Conservation (phyloP, 2,329 filamentous ascomycete genomes). For the Aspergillus versicolor region DNA sequence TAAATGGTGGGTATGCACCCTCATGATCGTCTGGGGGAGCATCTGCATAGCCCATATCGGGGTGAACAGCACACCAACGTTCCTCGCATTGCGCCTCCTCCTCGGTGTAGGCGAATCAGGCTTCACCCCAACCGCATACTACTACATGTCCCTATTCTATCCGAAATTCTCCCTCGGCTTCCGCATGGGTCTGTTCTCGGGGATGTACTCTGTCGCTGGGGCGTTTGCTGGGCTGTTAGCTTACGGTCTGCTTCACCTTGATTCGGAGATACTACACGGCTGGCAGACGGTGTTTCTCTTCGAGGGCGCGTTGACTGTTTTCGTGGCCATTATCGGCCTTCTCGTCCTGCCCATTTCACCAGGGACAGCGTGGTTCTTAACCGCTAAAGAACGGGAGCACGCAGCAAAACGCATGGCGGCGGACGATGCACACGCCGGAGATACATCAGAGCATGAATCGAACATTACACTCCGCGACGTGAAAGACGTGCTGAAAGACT, state of each 20-base stretch:
- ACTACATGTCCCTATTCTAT: conserved; percentile 53
- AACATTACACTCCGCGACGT: neutral
- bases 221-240: conserved; percentile 48
- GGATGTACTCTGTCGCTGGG: conserved; percentile 50
- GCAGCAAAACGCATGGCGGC: conserved; percentile 6
- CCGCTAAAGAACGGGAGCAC: conserved; percentile 1
- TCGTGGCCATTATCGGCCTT: conserved; percentile 7
- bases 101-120: conserved; percentile 35
- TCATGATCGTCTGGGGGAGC: conserved; percentile 16
- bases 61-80: neutral
- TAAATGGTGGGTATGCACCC: conserved; percentile 13
- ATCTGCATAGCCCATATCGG: conserved; percentile 14
- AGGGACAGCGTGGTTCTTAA: conserved; percentile 11
- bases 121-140: conserved; percentile 53
- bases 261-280: conserved; percentile 2
- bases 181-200: conserved; percentile 52
- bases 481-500: neutral
- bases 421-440: neutral
- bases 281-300: conserved; percentile 27
- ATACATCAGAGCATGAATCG: neutral
- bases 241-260: conserved; percentile 20
- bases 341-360: conserved; percentile 2
- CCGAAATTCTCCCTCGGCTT: conserved; percentile 52
- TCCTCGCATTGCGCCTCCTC: conserved; percentile 20
- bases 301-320: conserved; percentile 17